Conservation (phyloP, 176 grass and related monocot species). For the Puccinellia tenuiflora region DNA sequence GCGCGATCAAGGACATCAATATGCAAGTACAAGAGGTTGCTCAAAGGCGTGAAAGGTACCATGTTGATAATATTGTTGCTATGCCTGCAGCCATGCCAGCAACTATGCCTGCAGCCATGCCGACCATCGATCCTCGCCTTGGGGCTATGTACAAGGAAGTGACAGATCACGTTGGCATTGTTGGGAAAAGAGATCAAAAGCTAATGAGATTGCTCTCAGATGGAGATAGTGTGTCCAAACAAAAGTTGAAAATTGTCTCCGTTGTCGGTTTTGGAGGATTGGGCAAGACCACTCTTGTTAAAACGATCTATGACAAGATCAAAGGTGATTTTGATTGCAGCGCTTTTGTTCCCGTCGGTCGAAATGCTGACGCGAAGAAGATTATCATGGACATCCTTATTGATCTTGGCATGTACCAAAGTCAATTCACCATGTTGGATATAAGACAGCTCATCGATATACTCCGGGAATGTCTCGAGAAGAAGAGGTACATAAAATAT, state of each 20-base stretch:
- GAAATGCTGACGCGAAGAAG: too few species aligned
- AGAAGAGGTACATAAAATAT: neutral
- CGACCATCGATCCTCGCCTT: neutral
- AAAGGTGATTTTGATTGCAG: too few species aligned
- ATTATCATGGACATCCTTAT: too few species aligned
- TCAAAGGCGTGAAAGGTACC: neutral
- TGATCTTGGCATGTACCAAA: neutral
- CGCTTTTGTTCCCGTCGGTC: too few species aligned
- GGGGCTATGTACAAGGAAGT: neutral
- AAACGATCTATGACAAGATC: too few species aligned
- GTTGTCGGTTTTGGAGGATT: too few species aligned
- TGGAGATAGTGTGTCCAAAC: too few species aligned
- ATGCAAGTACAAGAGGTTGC: neutral
- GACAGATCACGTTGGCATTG: neutral
- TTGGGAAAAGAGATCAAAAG: neutral
- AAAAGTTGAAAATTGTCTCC: too few species aligned
- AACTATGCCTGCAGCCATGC: too few species aligned
- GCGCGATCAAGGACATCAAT: neutral
- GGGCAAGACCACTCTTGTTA: too few species aligned
- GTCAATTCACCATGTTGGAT: neutral
- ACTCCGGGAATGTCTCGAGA: neutral
- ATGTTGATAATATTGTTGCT: neutral
- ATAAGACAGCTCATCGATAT: neutral
- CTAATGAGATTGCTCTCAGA: too few species aligned
- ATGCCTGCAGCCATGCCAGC: too few species aligned